Evolutionary conservation across 2,329 filamentous ascomycete species (phyloP), one percentile per base, ranked within the genome.

Genomic region (Diaporthe nobilis): DNA sequence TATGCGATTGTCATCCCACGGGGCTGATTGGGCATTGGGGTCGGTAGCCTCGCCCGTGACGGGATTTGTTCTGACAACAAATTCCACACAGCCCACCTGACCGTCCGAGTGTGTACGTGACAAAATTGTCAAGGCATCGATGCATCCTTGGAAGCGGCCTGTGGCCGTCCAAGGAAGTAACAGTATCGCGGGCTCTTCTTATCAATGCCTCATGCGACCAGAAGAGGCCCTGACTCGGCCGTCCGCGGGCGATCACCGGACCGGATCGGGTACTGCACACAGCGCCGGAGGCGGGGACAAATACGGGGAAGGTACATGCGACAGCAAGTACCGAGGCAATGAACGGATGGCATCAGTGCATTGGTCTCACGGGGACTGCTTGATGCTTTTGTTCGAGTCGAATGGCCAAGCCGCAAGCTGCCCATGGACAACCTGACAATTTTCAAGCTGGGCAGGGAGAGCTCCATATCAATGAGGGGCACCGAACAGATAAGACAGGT

Each of bases 381-480:
- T 25, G 47, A n/a, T 2, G 7, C 2, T 15, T 53, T 8, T 67
- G 34, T 31, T 37, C 28, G 28, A 25, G 44, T 34, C 13, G 44
- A 49, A n/a, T 17, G 44, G 28, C 28, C 47, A 37, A 53, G 63
- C 31, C 3, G 28, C 49, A 31, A 39, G 34, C 47, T 42, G 65
- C 47, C 8, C 22, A 2, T n/a, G 10, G 47, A 34, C 42, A 37
- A 49, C 61, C 6, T 5, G 42, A 37, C 25, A 31, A 60, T 6
- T 15, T 7, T 51, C 22, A 28, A 42, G 47, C 47, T 39, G 7
- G 4, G 15, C 10, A 55, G 37, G 34, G 31, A 39, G 47, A 70
- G 65, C 65, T 70, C 65, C 49, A 25, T 70, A 70, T 70, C 65
- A 55, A 42, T 55, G 65, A 70, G 65, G 65, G 65, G 65, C 49